Evolutionary conservation across 202 grass and related monocot species (phyloP).

Genomic region (Schoenoplectus tabernaemontani): DNA sequence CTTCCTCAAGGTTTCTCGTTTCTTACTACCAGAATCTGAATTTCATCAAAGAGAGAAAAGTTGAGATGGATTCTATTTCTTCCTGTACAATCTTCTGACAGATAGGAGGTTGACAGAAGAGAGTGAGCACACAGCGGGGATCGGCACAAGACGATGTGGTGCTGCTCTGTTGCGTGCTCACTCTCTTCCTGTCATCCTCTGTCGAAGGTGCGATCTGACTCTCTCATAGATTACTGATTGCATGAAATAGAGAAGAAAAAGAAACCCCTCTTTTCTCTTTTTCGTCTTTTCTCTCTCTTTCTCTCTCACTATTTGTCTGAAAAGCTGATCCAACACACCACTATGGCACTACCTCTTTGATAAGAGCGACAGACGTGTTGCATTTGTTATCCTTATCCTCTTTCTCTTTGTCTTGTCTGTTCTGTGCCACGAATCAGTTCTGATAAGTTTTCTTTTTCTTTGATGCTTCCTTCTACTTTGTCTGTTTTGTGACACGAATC

Average conservation of each 20-base stretch:
- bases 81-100: background rate
- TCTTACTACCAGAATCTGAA: no score
- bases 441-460: no score
- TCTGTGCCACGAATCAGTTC: background rate
- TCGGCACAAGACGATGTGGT: slow-evolving; percentile 21
- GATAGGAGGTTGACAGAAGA: slow-evolving; percentile 83
- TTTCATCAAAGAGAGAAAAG: background rate
- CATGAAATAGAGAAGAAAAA: slow-evolving; percentile 9
- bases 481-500: background rate
- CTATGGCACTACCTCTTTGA: background rate
- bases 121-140: slow-evolving; percentile 56
- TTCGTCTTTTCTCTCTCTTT: background rate
- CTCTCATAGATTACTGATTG: background rate
- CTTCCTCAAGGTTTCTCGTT: no score
- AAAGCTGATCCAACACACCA: slow-evolving; percentile 14
- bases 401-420: background rate
- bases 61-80: background rate
- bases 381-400: background rate
- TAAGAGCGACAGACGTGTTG: slow-evolving; percentile 11
- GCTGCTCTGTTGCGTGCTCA: slow-evolving; percentile 44
- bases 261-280: background rate
- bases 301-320: background rate
- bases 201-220: slow-evolving; percentile 12
- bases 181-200: slow-evolving; percentile 71
- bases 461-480: background rate